Percentiles rank a stretch among this genome's conserved stretches.
Conservation (phyloP, 2,329 filamentous ascomycete genomes). For the Fusarium floridanum region DNA sequence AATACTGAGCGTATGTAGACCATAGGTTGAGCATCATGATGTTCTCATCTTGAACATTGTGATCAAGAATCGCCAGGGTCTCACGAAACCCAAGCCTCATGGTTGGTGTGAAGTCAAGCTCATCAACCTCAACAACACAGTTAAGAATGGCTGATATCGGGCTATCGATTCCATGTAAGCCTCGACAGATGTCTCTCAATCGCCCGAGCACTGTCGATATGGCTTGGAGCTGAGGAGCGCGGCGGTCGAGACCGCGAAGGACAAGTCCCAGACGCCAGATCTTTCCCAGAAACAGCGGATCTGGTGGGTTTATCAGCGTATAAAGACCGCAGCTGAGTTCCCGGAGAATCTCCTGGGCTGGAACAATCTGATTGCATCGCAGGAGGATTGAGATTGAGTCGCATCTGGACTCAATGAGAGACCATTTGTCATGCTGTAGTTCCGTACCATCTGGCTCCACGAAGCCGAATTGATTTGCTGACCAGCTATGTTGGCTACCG, state of each 20-base stretch:
- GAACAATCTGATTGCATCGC: neutral
- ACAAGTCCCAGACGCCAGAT: neutral
- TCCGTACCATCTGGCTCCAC: neutral
- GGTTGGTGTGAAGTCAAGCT: neutral
- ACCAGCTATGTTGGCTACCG: neutral
- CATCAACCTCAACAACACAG: neutral
- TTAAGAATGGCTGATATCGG: neutral
- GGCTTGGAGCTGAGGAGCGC: neutral
- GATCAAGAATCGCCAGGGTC: neutral
- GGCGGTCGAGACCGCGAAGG: neutral
- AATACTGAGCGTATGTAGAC: slow-evolving; percentile 3
- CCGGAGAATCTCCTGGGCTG: neutral
- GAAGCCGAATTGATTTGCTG: neutral
- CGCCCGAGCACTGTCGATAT: neutral
- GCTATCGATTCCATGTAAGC: neutral
- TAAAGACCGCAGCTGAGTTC: neutral
- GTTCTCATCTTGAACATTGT: neutral
- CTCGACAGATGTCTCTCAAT: neutral
- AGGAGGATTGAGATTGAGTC: neutral
- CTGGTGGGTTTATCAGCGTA: neutral
- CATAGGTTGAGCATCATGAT: neutral
- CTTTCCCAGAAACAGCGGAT: neutral
- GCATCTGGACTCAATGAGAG: neutral
- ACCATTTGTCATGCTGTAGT: neutral
- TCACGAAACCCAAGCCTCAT: slow-evolving; percentile 2